Conservation (phyloP, 2,329 filamentous ascomycete species). For the Botrytis hyacinthi region DNA sequence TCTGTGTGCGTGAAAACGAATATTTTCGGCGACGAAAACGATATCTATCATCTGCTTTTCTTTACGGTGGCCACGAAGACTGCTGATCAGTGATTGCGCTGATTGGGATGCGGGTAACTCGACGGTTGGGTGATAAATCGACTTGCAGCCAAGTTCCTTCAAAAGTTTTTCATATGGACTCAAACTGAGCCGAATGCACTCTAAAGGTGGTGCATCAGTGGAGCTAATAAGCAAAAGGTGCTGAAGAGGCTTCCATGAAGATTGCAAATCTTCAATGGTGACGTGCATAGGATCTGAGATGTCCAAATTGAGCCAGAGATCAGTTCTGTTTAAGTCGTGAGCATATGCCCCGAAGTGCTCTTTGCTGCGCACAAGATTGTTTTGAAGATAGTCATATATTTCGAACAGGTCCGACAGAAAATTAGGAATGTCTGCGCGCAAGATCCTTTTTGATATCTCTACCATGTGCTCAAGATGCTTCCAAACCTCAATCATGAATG, state of each 20-base stretch:
- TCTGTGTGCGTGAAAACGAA: conserved; percentile 2
- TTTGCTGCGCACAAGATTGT: conserved; percentile 19
- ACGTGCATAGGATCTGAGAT: conserved; percentile 4
- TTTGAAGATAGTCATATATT: conserved; percentile 32
- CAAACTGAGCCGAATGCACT: conserved; percentile 29
- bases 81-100: conserved; percentile 15
- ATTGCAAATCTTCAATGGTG: conserved; percentile 23
- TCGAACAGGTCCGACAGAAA: conserved; percentile 28
- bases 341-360: background rate
- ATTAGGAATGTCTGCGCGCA: conserved; percentile 15
- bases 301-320: conserved; percentile 30
- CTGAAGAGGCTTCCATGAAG: conserved; percentile 28
- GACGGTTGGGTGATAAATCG: conserved; percentile 29
- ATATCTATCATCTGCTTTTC: conserved; percentile 8
- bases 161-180: conserved; percentile 31
- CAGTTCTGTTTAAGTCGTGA: background rate
- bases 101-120: conserved; percentile 3
- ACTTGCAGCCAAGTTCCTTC: conserved; percentile 28
- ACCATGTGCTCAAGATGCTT: conserved; percentile 30
- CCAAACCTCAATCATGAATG: conserved; percentile 26
- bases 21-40: background rate
- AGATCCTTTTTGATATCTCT: conserved; percentile 21
- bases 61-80: conserved; percentile 10
- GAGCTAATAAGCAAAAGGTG: conserved; percentile 32
- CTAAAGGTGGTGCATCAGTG: conserved; percentile 28